Base-by-base conservation (phyloP, 176 grass and related monocot genomes). In the Zea luxurians region DNA sequence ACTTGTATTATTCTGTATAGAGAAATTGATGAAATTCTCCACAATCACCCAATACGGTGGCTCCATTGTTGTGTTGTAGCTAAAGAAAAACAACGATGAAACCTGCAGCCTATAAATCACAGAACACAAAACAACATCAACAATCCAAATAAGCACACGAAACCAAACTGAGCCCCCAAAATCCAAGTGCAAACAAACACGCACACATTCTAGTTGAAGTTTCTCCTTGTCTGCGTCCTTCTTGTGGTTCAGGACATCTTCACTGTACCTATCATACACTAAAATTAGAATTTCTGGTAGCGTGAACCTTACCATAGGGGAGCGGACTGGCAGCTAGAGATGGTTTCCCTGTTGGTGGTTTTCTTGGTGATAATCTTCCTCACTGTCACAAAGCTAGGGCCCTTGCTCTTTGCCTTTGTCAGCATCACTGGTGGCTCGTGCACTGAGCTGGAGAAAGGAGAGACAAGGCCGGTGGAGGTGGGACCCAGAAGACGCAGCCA, bases 1-100 rank as follows among this genome's bases (percentile, higher is more conserved):
- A n/a, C 48, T 16, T 17, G 90, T 91, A 87, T 94, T 94, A 72
- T 98, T 98, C 74, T 94, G 95, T 27, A 98, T 94, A 42, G 95
- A 98, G 87, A 98, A 98, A 47, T 97, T 97, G 66, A 94, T 94
- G 82, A 97, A 97, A 49, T 98, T 98, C 80, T 98, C 95, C 8
- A 98, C 95, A 48, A 98, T 98, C 48, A 98, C 95, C 67, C 89
- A 82, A 58, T 98, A 98, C 0, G 95, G 95, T 5, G 91, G 95
- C 20, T 91, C 87, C 4, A 97, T 79, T 3, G 91, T 91, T 5
- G 92, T 92, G 65, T 94, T 98, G 44, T 98, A 98, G 85, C 89
- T 98, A 83, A 98, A 98, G 75, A 90, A 92, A 6, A 94, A 74
- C 11, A 91, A 89, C 35, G 91, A 90, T 20, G 91, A 98, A 16